Evolutionary conservation across 345 rosid species (phyloP).

Genomic region (Eucalyptus microcorys): DNA sequence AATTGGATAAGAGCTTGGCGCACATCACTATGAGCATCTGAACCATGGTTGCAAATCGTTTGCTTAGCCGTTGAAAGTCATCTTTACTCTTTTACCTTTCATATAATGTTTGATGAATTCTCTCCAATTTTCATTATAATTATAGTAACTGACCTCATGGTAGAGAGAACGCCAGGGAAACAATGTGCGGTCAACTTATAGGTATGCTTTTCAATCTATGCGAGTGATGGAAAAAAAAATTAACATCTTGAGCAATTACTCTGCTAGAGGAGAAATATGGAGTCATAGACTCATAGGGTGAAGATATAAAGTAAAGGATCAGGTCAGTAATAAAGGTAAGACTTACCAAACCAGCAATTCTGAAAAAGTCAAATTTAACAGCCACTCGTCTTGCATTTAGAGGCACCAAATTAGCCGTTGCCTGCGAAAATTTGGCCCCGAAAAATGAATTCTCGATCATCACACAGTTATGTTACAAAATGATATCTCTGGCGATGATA

Average conservation of each 20-base stretch:
- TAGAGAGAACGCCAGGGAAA: neutral
- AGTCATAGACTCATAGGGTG: neutral
- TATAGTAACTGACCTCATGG: neutral
- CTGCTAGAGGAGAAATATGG: neutral
- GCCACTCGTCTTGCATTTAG: slow-evolving; percentile 66
- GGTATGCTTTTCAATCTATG: neutral
- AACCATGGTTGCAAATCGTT: neutral
- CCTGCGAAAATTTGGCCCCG: slow-evolving; percentile 17
- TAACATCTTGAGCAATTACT: neutral
- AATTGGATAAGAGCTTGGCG: neutral
- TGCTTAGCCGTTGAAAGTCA: neutral
- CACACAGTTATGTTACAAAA: neutral
- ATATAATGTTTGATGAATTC: neutral
- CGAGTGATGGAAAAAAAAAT: neutral
- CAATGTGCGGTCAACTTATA: neutral
- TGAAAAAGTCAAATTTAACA: slow-evolving; percentile 71
- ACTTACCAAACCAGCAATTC: slow-evolving; percentile 70
- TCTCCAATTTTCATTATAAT: neutral
- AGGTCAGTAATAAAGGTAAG: neutral
- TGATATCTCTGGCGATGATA: neutral
- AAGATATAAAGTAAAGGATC: neutral
- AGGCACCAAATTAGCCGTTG: slow-evolving; percentile 76
- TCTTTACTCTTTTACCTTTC: neutral
- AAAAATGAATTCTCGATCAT: neutral
- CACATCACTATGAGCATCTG: neutral